Conservation (phyloP, 75 land plant genomes). For the Chamaecyparis obtusa region DNA sequence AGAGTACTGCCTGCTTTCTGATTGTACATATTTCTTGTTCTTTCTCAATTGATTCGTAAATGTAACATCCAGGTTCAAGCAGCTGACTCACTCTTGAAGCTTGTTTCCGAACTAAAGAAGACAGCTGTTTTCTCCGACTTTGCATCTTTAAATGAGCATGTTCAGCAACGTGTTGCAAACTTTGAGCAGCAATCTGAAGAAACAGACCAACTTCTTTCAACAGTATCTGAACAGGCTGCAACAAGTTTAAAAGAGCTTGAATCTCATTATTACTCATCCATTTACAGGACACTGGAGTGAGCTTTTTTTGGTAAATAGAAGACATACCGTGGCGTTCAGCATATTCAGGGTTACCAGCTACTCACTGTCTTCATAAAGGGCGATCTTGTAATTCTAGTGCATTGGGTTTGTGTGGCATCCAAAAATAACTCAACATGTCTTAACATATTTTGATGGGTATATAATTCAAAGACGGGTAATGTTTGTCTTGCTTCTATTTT, state of each 20-base stretch:
- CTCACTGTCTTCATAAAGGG: not conserved
- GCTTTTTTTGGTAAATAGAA: not conserved
- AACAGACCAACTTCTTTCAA: constrained; percentile 55
- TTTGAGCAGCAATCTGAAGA: constrained; percentile 61
- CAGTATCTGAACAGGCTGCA: constrained; percentile 80
- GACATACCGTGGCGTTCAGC: not conserved
- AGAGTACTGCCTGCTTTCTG: not conserved
- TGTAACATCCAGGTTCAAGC: constrained; percentile 72
- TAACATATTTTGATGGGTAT: not conserved
- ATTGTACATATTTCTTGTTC: not conserved
- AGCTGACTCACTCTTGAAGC: constrained; percentile 89
- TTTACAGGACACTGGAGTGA: constrained; percentile 22
- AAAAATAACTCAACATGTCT: not conserved
- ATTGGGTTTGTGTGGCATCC: not conserved
- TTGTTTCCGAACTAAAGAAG: constrained; percentile 95
- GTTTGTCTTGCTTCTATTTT: not conserved
- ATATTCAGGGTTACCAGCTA: not conserved
- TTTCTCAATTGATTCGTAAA: not conserved
- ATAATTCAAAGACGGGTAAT: not conserved
- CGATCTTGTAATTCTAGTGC: not conserved
- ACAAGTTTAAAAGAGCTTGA: constrained; percentile 80
- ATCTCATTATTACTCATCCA: constrained; percentile 80
- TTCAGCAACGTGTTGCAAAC: constrained; percentile 60
- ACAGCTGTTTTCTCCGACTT: constrained; percentile 94
- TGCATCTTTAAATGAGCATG: constrained; percentile 84